Evolutionary conservation across 768 basidiomycete genomes (phyloP).

Genomic region (Fistulinella prunicolor): DNA sequence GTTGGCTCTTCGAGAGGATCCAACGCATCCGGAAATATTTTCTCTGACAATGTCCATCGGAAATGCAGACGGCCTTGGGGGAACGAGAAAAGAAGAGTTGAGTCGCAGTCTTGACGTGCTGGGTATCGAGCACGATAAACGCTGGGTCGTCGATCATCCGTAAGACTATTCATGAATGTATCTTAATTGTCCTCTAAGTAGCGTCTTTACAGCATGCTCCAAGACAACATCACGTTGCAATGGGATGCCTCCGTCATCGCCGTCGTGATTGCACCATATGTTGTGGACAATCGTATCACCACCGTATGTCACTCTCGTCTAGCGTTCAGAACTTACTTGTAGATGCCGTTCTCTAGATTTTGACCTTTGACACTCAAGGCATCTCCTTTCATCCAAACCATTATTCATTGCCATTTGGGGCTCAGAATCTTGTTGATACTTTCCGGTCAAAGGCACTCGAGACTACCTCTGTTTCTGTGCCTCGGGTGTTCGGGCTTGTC

Average conservation of each 20-base stretch:
- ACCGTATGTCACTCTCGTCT: slow-evolving; percentile 44
- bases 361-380: slow-evolving; percentile 79
- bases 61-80: slow-evolving; percentile 75
- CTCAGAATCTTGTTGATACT: slow-evolving; percentile 41
- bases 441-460: slow-evolving; percentile 29
- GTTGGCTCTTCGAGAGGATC: slow-evolving; percentile 42
- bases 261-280: slow-evolving; percentile 53
- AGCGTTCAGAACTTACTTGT: neutral
- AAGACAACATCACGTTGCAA: slow-evolving; percentile 64
- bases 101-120: slow-evolving; percentile 61
- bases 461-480: slow-evolving; percentile 28
- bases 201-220: slow-evolving; percentile 48
- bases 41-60: slow-evolving; percentile 78
- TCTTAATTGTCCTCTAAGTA: slow-evolving; percentile 9
- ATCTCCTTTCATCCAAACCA: slow-evolving; percentile 90
- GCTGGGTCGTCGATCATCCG: slow-evolving; percentile 70
- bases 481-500: slow-evolving; percentile 55
- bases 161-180: slow-evolving; percentile 37
- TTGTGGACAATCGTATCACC: slow-evolving; percentile 56
- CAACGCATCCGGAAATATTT: slow-evolving; percentile 37
- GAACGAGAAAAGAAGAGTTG: slow-evolving; percentile 56
- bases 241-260: slow-evolving; percentile 69
- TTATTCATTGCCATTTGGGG: slow-evolving; percentile 60
- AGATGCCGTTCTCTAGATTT: slow-evolving; percentile 47
- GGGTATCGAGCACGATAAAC: slow-evolving; percentile 52